Base-by-base conservation (phyloP, 1,284 basidiomycete species). In the Sporisorium graminicola region DNA sequence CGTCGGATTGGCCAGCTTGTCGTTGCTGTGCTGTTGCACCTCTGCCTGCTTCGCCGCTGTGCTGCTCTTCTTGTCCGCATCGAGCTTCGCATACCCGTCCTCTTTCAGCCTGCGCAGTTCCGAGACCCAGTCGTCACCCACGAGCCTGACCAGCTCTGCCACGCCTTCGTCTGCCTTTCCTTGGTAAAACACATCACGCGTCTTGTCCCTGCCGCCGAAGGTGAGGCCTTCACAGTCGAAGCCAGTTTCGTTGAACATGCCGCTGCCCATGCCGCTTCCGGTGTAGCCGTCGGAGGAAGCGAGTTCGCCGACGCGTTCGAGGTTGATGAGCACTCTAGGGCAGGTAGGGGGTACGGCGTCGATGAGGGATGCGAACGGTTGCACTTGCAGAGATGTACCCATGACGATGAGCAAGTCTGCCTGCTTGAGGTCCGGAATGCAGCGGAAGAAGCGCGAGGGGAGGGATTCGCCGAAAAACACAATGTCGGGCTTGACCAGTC, bases 321-420 rank as follows among this genome's bases (percentile, higher is more conserved):
- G 84, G 79, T 90, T 90, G 81, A 90, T 87, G 12, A 90, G 85
- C 13, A 89, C 33, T 0, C 89, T 84, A 0, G 89, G 89, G 29
- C 86, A 87, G 12, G 62, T 29, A 3, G 68, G 31, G 0, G 85
- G 77, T 5, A 89, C 89, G 12, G 83, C 79, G 64, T 88, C 81
- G 20, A 89, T 85, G 1, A 90, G 83, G 1, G 86, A 86, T 2
- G 89, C 89, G 76, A 90, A 90, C 2, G 89, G 89, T 26, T 89
- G 87, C 2, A 89, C 89, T 58, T 91, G 91, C 27, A 96, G 89
- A 2, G 94, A 96, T 0, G 96, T 98, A 27, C 96, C 96, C 77
- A 98, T 91, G 31, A 98, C 91, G 76, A 98, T 91, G 20, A 98
- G 89, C 12, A 98, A 88, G 85, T 98, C 94, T 2, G 93, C 93